phyloP scores from a whole-genome alignment of 2,329 filamentous ascomycete genomes.

The Mariannaea sp. region DNA sequence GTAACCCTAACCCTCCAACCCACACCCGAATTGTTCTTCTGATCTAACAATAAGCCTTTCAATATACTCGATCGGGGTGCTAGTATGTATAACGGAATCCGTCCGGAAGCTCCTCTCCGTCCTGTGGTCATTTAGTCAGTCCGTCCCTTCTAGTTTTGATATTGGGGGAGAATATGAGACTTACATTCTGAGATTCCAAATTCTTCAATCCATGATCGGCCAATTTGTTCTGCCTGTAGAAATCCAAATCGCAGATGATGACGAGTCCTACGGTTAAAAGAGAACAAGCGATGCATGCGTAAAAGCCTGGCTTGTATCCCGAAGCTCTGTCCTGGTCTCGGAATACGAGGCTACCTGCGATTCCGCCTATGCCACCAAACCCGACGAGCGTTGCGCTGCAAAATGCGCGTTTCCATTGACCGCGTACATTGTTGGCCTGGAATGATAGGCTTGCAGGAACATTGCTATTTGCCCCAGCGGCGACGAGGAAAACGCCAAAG shows the following conservation, averaged over 20 bases:
- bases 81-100: too few relatives aligned
- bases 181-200: conserved; percentile 56
- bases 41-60: too few relatives aligned
- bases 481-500: conserved; percentile 15
- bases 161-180: conserved; percentile 29
- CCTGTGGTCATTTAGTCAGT: too few relatives aligned
- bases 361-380: conserved; percentile 11
- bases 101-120: too few relatives aligned
- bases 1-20: too few relatives aligned
- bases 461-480: conserved; percentile 35
- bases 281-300: conserved; percentile 57
- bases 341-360: conserved; percentile 72
- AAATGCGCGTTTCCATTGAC: conserved; percentile 14
- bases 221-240: conserved; percentile 51
- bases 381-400: conserved; percentile 7
- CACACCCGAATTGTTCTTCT: too few relatives aligned
- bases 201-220: conserved; percentile 59
- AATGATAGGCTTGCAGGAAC: conserved; percentile 13
- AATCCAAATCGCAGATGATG: conserved; percentile 46
- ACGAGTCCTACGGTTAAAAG: conserved; percentile 54
- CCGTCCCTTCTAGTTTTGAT: too few relatives aligned
- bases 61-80: too few relatives aligned
- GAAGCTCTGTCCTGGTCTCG: conserved; percentile 57
- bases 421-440: conserved; percentile 17
- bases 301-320: conserved; percentile 59